Conservation (phyloP, 1,139 yeast species). For the Diutina siamensis region DNA sequence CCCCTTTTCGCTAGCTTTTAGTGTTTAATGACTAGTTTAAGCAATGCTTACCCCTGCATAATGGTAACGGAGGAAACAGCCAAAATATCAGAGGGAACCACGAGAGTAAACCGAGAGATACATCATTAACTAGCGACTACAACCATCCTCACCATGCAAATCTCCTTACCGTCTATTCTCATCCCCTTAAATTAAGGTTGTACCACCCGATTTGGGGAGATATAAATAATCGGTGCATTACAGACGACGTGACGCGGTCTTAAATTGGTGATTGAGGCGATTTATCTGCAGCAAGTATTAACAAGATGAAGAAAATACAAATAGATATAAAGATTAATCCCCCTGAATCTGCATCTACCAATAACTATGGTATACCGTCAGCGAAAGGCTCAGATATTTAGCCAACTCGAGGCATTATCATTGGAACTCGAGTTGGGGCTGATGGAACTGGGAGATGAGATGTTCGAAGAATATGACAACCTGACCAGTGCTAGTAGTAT, state of each 20-base stretch:
- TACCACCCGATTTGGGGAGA: background rate
- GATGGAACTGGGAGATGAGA: background rate
- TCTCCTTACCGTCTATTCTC: background rate
- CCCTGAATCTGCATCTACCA: no score
- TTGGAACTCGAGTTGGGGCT: background rate
- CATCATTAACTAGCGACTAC: no score
- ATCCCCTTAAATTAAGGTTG: background rate
- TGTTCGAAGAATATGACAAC: background rate
- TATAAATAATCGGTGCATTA: background rate
- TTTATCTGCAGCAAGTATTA: background rate
- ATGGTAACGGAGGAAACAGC: no score
- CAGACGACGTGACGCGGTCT: background rate
- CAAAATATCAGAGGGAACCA: no score
- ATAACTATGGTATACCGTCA: background rate
- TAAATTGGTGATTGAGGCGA: background rate
- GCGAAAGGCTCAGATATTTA: background rate
- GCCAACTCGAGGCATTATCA: background rate
- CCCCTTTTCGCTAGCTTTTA: no score
- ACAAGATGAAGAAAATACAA: no score
- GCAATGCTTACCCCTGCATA: no score
- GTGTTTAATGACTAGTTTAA: no score
- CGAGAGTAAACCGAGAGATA: no score
- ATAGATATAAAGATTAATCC: no score
- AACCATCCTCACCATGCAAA: no score
- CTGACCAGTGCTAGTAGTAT: background rate